Evolutionary conservation across 345 rosid genomes (phyloP).

Genomic region (Euphorbia tirucalli): DNA sequence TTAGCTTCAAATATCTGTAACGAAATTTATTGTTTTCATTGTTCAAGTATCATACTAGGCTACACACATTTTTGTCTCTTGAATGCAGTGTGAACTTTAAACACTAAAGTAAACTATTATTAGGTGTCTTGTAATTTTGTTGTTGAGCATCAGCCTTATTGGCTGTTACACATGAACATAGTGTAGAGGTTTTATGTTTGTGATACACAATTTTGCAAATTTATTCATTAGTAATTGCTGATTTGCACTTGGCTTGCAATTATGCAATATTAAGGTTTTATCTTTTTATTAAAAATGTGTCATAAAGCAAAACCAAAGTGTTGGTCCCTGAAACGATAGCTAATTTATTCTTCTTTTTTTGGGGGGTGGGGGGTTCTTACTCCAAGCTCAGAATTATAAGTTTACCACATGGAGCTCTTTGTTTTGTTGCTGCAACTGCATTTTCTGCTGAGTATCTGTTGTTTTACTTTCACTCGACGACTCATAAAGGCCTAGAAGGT

Average conservation of each 20-base stretch:
- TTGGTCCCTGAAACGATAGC: not conserved
- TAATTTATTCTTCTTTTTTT: not conserved
- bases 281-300: not conserved
- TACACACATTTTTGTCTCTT: not conserved
- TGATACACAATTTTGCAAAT: not conserved
- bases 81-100: not conserved
- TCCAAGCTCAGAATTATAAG: conserved; percentile 53
- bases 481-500: conserved; percentile 94
- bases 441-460: conserved; percentile 79
- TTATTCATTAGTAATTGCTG: not conserved
- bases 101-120: not conserved
- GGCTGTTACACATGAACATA: not conserved
- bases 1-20: not conserved
- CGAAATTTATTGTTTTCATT: not conserved
- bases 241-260: not conserved
- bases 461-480: conserved; percentile 92
- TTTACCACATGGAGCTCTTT: conserved; percentile 71
- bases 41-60: not conserved
- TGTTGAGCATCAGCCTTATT: not conserved
- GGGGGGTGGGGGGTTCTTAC: not conserved
- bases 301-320: not conserved
- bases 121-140: not conserved
- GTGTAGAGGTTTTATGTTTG: not conserved
- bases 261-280: not conserved
- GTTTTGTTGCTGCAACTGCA: conserved; percentile 73